These are phyloP conservation scores for Boletus eberwhitei DNA, from an alignment of 768 basidiomycete genomes.

Conservation along the genomic window DNA sequence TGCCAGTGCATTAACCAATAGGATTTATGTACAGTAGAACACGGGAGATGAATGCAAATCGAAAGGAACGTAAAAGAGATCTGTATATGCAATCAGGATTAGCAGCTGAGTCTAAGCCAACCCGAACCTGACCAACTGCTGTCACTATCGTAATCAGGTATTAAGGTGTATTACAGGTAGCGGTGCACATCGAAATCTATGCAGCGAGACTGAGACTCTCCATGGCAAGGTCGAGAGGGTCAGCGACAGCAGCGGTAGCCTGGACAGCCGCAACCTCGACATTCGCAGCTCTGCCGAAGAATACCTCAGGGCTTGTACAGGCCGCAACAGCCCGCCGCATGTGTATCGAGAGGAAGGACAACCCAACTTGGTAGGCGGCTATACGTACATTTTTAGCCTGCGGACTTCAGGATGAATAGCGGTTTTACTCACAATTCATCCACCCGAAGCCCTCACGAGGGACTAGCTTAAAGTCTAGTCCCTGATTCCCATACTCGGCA, in stretches of 20 bases:
- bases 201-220: slow-evolving; percentile 41
- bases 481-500: slow-evolving; percentile 95
- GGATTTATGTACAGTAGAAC: neutral
- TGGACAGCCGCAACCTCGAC: slow-evolving; percentile 34
- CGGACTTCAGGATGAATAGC: neutral
- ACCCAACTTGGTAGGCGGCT: slow-evolving; percentile 97
- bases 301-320: slow-evolving; percentile 89
- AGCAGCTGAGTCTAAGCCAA: neutral
- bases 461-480: slow-evolving; percentile 96
- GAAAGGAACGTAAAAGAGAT: neutral
- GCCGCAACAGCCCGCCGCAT: slow-evolving; percentile 96
- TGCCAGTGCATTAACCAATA: neutral
- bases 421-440: slow-evolving; percentile 77
- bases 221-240: slow-evolving; percentile 64
- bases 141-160: slow-evolving; percentile 6
- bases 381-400: slow-evolving; percentile 7
- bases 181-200: slow-evolving; percentile 8
- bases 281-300: slow-evolving; percentile 58
- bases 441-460: slow-evolving; percentile 98
- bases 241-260: slow-evolving; percentile 38
- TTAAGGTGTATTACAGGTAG: slow-evolving; percentile 14
- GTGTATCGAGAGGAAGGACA: slow-evolving; percentile 87
- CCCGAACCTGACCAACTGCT: neutral
- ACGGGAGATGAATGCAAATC: slow-evolving; percentile 1
- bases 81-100: slow-evolving; percentile 4